Evolutionary conservation across 139 green algal genomes (phyloP).

Genomic region (Astrephomene gubernaculifera): DNA sequence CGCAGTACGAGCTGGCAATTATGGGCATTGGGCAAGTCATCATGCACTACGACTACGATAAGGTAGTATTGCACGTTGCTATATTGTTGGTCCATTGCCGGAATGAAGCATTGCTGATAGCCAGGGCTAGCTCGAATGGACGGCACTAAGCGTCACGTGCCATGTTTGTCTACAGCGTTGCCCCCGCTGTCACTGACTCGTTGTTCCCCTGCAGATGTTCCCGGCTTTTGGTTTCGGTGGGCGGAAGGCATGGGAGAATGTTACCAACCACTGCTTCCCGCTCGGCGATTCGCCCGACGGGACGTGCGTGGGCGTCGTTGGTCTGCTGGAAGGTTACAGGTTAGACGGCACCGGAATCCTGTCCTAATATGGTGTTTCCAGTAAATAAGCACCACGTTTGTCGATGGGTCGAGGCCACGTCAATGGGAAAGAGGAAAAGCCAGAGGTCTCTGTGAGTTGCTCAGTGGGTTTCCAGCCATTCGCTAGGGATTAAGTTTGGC

Average conservation of each 20-base stretch:
- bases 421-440: no score
- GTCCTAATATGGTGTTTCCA: no score
- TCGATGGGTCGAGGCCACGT: no score
- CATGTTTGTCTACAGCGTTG: not conserved
- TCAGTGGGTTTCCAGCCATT: not conserved
- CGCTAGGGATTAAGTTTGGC: not conserved
- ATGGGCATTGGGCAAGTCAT: slow-evolving; percentile 55
- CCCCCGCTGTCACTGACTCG: no score
- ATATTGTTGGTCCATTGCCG: not conserved
- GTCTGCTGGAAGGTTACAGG: slow-evolving; percentile 56
- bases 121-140: not conserved
- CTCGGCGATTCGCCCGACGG: slow-evolving; percentile 28
- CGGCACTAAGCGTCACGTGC: not conserved
- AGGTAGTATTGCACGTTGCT: not conserved
- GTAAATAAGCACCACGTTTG: no score
- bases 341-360: no score
- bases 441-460: not conserved
- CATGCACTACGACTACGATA: slow-evolving; percentile 62
- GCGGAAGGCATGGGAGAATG: not conserved
- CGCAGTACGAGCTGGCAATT: slow-evolving; percentile 65
- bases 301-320: slow-evolving; percentile 44
- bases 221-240: slow-evolving; percentile 63
- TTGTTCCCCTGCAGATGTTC: slow-evolving; percentile 40
- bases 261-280: slow-evolving; percentile 58
- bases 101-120: not conserved